Evolutionary conservation across 805 yeast genomes (phyloP).

Genomic region (Candida piceae): DNA sequence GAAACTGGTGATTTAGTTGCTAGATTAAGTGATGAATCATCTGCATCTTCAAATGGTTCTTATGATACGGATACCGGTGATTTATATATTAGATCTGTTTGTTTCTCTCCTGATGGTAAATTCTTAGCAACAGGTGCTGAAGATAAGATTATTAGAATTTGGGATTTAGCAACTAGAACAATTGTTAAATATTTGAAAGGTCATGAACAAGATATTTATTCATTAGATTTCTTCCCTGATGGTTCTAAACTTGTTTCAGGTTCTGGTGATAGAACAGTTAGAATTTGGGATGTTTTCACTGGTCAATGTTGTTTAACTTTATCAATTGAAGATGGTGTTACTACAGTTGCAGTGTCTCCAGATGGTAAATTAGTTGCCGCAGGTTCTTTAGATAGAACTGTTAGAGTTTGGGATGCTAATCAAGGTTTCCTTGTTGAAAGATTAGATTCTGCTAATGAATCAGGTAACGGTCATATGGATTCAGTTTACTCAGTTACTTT

Average conservation of each 20-base stretch:
- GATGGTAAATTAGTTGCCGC: slow-evolving; percentile 94
- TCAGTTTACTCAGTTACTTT: slow-evolving; percentile 93
- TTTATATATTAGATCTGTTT: slow-evolving; percentile 88
- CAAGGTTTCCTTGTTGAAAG: slow-evolving; percentile 90
- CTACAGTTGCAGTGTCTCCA: slow-evolving; percentile 95
- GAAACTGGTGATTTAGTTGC: slow-evolving; percentile 88
- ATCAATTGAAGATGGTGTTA: slow-evolving; percentile 94
- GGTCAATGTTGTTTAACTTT: slow-evolving; percentile 87
- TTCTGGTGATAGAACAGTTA: slow-evolving; percentile 92
- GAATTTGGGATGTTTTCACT: slow-evolving; percentile 91
- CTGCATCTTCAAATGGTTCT: slow-evolving; percentile 36
- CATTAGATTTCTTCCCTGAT: slow-evolving; percentile 90
- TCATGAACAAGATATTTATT: slow-evolving; percentile 96
- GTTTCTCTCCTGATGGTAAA: slow-evolving; percentile 94
- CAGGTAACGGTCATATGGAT: slow-evolving; percentile 92
- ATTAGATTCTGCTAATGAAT: slow-evolving; percentile 81
- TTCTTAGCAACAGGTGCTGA: slow-evolving; percentile 92
- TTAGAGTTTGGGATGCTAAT: slow-evolving; percentile 93
- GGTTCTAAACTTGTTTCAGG: slow-evolving; percentile 93
- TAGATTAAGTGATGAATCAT: slow-evolving; percentile 74
- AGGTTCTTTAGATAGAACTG: slow-evolving; percentile 92
- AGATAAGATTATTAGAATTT: slow-evolving; percentile 85
- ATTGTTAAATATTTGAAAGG: slow-evolving; percentile 85
- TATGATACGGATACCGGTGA: slow-evolving; percentile 71
- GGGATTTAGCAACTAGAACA: slow-evolving; percentile 86